Conservation (phyloP, 352 stramenopile species). For the Pythium utonaiense region DNA sequence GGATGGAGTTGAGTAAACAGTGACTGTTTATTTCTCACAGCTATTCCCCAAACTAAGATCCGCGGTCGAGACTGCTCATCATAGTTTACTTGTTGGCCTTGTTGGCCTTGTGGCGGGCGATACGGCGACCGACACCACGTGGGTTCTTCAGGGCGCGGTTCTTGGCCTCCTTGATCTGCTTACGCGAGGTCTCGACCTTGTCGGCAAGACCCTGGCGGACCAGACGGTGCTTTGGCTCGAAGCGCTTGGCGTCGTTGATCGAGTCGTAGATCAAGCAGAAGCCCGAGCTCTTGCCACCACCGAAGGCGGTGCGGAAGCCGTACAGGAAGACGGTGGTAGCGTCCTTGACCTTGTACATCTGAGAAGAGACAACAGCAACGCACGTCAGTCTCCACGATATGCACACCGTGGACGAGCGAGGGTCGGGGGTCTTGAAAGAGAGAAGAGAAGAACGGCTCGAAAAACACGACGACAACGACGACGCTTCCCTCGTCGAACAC, state of each 20-base stretch:
- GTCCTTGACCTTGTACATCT: conserved; percentile 97
- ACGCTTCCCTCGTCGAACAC: no score
- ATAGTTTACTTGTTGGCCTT: conserved; percentile 93
- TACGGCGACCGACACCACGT: conserved; percentile 95
- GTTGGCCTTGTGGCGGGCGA: conserved; percentile 99
- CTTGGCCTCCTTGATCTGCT: conserved; percentile 99
- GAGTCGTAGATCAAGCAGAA: conserved; percentile 99
- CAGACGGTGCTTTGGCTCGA: conserved; percentile 98
- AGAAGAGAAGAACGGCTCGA: not conserved
- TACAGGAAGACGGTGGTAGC: conserved; percentile 95
- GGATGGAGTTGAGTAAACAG: conserved; percentile 24
- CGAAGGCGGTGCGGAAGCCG: conserved; percentile 97
- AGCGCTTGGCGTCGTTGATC: conserved; percentile 97
- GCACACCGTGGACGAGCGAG: not conserved
- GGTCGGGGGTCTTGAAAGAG: not conserved
- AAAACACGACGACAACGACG: no score
- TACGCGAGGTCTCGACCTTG: conserved; percentile 97
- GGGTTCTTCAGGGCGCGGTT: conserved; percentile 97
- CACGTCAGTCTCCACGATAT: not conserved
- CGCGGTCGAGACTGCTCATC: conserved; percentile 26
- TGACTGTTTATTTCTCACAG: conserved; percentile 35
- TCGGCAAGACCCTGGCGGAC: conserved; percentile 89
- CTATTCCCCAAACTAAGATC: conserved; percentile 29
- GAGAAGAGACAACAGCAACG: not conserved
- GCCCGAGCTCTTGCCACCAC: conserved; percentile 96